A percentile compares a stretch with the other conserved stretches of the same genome.
These are phyloP conservation scores for Corylus heterophylla DNA, from an alignment of 306 rosid genomes.

Conservation along the genomic window DNA sequence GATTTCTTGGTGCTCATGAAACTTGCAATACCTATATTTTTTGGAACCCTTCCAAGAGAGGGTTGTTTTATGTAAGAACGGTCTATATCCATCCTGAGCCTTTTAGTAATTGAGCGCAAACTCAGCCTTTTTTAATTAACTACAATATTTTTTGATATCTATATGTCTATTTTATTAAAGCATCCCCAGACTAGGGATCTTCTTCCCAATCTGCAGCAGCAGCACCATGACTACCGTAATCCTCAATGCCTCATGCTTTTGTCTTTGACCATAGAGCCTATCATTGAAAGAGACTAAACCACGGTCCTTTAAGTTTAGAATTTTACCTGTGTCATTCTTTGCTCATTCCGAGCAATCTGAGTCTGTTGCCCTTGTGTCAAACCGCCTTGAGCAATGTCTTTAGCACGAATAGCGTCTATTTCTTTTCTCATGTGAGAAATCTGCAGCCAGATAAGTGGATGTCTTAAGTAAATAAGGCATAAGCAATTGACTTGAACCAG, in stretches of 20 bases:
- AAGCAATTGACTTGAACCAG: not conserved
- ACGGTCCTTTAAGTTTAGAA: not conserved
- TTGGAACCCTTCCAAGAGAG: too few species aligned
- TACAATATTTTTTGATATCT: too few species aligned
- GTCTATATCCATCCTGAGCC: not conserved
- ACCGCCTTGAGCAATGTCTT: conserved; percentile 97
- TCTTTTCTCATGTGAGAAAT: conserved; percentile 93
- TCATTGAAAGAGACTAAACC: not conserved
- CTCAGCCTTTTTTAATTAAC: too few species aligned
- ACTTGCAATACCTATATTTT: not conserved
- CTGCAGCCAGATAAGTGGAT: conserved; percentile 39
- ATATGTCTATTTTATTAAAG: too few species aligned
- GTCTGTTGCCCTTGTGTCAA: conserved; percentile 96
- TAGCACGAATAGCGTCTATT: conserved; percentile 89
- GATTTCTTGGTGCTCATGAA: conserved; percentile 1
- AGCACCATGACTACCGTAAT: too few species aligned
- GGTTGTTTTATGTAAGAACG: too few species aligned
- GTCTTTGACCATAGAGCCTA: not conserved
- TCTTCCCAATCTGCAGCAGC: too few species aligned
- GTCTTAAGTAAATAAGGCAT: conserved; percentile 14
- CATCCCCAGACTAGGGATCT: too few species aligned
- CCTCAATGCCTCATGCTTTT: not conserved
- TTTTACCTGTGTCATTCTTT: conserved; percentile 80
- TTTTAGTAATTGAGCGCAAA: not conserved
- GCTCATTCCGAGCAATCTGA: conserved; percentile 97